These are phyloP conservation scores for Colletotrichum nymphaeae DNA, from an alignment of 2,329 filamentous ascomycete species.

Conservation along the genomic window DNA sequence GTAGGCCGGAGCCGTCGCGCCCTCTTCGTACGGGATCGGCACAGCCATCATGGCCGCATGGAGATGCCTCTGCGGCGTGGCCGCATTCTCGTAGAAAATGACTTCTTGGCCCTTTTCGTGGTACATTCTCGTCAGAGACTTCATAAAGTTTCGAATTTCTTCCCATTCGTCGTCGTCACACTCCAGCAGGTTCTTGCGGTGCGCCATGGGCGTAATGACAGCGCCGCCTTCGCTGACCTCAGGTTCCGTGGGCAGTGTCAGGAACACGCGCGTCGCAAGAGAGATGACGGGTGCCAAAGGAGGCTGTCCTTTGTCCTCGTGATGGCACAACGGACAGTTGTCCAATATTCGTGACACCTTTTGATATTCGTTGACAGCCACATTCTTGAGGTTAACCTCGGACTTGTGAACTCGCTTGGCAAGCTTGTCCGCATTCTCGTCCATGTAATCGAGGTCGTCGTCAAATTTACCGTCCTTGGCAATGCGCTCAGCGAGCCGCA, in stretches of 20 bases:
- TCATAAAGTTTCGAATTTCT: conserved; percentile 99
- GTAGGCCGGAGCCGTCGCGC: conserved; percentile 91
- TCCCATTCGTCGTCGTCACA: conserved; percentile 99
- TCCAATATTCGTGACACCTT: conserved; percentile 90
- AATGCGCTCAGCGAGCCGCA: conserved; percentile 89
- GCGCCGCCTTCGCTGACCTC: conserved; percentile 87
- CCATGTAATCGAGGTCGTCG: conserved; percentile 95
- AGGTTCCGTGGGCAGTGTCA: conserved; percentile 90
- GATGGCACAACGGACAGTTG: conserved; percentile 89
- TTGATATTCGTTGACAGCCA: conserved; percentile 88
- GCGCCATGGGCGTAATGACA: conserved; percentile 88
- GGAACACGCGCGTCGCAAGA: conserved; percentile 84
- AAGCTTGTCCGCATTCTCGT: conserved; percentile 93
- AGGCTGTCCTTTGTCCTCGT: conserved; percentile 80
- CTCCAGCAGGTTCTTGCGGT: conserved; percentile 90
- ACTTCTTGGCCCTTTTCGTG: conserved; percentile 93
- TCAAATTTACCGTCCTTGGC: conserved; percentile 93
- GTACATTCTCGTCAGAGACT: conserved; percentile 92
- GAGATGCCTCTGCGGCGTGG: conserved; percentile 78
- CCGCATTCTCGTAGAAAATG: conserved; percentile 98
- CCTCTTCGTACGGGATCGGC: conserved; percentile 90
- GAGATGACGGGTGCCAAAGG: conserved; percentile 89
- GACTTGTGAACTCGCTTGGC: conserved; percentile 89
- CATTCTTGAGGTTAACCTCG: conserved; percentile 87
- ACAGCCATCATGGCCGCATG: conserved; percentile 90